These are phyloP conservation scores for Abelmoschus esculentus DNA, from an alignment of 345 rosid species.

Conservation along the genomic window DNA sequence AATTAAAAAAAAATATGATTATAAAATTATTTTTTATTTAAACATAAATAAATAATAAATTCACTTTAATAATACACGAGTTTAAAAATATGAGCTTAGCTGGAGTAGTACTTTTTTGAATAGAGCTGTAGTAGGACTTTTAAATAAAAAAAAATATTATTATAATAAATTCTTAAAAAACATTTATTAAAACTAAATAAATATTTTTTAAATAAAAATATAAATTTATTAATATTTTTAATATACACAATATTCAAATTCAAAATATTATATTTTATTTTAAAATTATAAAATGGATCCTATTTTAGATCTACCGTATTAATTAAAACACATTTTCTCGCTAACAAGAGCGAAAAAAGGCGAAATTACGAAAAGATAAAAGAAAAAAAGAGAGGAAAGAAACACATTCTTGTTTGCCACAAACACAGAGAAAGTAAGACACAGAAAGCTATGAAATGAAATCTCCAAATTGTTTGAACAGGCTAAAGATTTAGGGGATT, in stretches of 20 bases:
- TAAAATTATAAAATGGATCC: background rate
- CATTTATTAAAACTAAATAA: no score
- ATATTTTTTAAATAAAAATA: no score
- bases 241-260: no score
- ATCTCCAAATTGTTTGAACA: background rate
- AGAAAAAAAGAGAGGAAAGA: background rate
- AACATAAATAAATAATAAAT: background rate
- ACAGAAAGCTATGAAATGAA: background rate
- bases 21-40: no score
- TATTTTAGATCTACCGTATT: background rate
- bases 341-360: background rate
- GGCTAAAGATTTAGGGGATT: conserved; percentile 3
- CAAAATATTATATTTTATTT: background rate
- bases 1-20: no score
- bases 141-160: no score
- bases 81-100: background rate
- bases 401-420: background rate
- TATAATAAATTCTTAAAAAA: no score
- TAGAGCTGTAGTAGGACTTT: no score
- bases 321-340: background rate
- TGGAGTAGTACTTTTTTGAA: background rate
- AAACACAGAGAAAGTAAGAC: background rate
- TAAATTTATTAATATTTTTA: no score
- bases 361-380: background rate
- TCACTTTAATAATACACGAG: background rate